Percentiles rank a stretch among this genome's conserved stretches.
phyloP scores from a whole-genome alignment of 495 filamentous ascomycete species.

The Aspergillus bertholletiae region DNA sequence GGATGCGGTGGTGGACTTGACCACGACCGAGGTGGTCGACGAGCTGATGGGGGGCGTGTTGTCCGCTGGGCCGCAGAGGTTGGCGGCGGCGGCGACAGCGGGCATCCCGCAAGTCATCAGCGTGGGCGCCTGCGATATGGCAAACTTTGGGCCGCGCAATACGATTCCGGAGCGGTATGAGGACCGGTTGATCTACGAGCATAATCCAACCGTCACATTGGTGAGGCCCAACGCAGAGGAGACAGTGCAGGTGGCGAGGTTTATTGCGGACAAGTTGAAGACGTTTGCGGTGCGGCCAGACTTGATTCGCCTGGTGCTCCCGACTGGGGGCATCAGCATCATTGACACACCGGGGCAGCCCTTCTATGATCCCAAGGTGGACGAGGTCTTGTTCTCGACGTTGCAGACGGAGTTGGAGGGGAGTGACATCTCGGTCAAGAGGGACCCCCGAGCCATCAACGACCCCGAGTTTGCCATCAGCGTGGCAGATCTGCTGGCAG shows the following conservation, averaged over 20 bases:
- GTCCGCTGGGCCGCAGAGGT: constrained; percentile 48
- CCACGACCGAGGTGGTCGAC: constrained; percentile 66
- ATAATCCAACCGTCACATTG: constrained; percentile 63
- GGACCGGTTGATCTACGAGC: constrained; percentile 51
- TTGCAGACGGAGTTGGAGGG: constrained; percentile 38
- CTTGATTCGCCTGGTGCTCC: constrained; percentile 53
- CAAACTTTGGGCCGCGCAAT: constrained; percentile 57
- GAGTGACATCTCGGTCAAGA: constrained; percentile 31
- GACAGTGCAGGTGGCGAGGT: constrained; percentile 45
- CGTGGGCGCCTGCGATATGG: constrained; percentile 65
- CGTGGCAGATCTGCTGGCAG: constrained; percentile 20
- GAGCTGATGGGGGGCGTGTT: constrained; percentile 59
- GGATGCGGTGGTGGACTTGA: constrained; percentile 64
- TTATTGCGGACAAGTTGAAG: constrained; percentile 51
- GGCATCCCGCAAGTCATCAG: constrained; percentile 61
- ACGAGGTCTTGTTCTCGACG: constrained; percentile 41
- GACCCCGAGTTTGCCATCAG: constrained; percentile 36
- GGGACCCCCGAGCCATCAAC: constrained; percentile 41
- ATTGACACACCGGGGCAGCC: constrained; percentile 32
- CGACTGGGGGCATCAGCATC: constrained; percentile 49
- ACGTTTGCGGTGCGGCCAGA: constrained; percentile 21
- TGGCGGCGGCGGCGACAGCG: constrained; percentile 48
- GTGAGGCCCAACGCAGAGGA: constrained; percentile 57
- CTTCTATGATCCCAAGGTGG: constrained; percentile 43
- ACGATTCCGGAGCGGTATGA: constrained; percentile 50